A percentile compares a stretch with the other conserved stretches of the same genome.
Evolutionary conservation across 768 basidiomycete genomes (phyloP).

Genomic region (Amylocystis lapponica): DNA sequence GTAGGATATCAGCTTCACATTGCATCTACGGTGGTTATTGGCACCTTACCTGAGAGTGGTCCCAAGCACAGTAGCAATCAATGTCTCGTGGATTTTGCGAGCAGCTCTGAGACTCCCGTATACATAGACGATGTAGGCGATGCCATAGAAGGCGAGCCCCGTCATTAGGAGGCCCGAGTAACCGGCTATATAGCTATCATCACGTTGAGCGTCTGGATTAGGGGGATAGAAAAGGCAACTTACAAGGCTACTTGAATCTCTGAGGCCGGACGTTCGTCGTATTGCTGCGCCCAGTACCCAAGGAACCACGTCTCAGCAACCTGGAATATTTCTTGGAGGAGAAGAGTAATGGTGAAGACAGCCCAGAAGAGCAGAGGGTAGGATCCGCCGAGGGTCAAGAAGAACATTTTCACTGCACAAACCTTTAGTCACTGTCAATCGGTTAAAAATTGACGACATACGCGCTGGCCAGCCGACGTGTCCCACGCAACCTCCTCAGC

Average conservation of each 20-base stretch:
- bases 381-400: constrained; percentile 22
- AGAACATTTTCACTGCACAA: constrained; percentile 24
- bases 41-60: constrained; percentile 23
- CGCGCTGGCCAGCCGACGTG: constrained; percentile 31
- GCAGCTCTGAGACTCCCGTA: constrained; percentile 27
- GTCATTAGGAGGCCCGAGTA: constrained; percentile 17
- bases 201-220: background rate
- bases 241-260: constrained; percentile 28
- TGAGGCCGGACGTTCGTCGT: constrained; percentile 20
- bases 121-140: constrained; percentile 18
- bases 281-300: constrained; percentile 31
- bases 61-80: constrained; percentile 25
- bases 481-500: constrained; percentile 33
- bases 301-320: constrained; percentile 29
- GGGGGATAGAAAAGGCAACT: constrained; percentile 4
- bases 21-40: background rate
- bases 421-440: background rate
- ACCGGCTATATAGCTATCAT: constrained; percentile 22
- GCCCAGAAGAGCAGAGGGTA: constrained; percentile 24
- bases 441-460: constrained; percentile 10
- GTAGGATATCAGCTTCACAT: background rate
- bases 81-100: constrained; percentile 23
- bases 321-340: constrained; percentile 11
- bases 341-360: constrained; percentile 10
- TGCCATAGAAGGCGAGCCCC: constrained; percentile 15